Conservation (phyloP, 140 eudicot genomes). For the Erigeron philadelphicus region DNA sequence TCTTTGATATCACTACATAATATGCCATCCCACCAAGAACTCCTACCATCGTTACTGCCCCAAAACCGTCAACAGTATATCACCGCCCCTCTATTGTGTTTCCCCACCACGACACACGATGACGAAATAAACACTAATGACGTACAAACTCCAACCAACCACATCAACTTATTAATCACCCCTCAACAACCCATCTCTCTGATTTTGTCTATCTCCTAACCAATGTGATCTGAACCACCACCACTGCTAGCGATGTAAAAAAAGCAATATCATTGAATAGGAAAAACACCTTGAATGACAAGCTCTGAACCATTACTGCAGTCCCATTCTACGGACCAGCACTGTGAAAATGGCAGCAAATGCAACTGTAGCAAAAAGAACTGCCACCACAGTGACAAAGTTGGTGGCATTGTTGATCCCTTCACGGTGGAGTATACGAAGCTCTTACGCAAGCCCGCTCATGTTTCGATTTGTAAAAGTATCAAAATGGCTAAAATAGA, state of each 20-base stretch:
- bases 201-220: constrained; percentile 72
- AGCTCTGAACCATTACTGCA: constrained; percentile 40
- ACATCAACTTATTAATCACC: constrained; percentile 82
- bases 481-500: too few species aligned
- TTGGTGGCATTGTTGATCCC: constrained; percentile 75
- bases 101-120: constrained; percentile 69
- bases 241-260: constrained; percentile 75
- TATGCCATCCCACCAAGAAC: constrained; percentile 67
- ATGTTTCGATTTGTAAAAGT: constrained; percentile 45
- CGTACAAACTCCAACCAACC: constrained; percentile 79
- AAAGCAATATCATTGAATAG: constrained; percentile 58
- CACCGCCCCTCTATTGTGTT: constrained; percentile 61
- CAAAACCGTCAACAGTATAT: constrained; percentile 52
- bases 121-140: constrained; percentile 66
- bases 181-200: constrained; percentile 69
- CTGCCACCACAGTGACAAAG: constrained; percentile 68
- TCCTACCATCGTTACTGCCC: constrained; percentile 61
- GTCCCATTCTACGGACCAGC: constrained; percentile 40
- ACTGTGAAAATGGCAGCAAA: constrained; percentile 72
- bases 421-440: constrained; percentile 59
- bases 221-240: constrained; percentile 76
- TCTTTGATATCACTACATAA: constrained; percentile 62
- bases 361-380: constrained; percentile 70
- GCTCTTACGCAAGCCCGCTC: constrained; percentile 63
- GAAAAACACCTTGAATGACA: constrained; percentile 52